These are phyloP conservation scores for Parasarocladium wereldwijsianum DNA, from an alignment of 2,329 filamentous ascomycete species.

Conservation along the genomic window DNA sequence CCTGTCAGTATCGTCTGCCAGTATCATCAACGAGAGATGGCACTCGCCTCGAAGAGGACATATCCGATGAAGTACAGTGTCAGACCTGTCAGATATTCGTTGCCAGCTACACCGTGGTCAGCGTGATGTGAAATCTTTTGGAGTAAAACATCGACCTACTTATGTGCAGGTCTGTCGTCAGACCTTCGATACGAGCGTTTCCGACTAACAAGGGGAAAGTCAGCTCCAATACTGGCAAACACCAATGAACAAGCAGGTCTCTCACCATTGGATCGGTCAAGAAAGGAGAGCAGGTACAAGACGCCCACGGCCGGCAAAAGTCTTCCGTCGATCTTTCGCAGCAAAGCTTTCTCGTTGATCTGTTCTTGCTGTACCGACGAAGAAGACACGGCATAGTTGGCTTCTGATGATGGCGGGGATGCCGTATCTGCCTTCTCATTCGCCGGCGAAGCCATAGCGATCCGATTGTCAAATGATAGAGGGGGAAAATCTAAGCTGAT, in stretches of 20 bases:
- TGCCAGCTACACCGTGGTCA: slow-evolving; percentile 24
- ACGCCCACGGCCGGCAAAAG: slow-evolving; percentile 39
- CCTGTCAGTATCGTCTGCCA: slow-evolving; percentile 3
- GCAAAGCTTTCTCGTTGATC: slow-evolving; percentile 39
- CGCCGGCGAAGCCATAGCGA: too few species aligned
- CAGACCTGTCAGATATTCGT: slow-evolving; percentile 50
- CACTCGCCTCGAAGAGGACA: slow-evolving; percentile 42
- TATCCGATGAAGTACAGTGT: slow-evolving; percentile 53
- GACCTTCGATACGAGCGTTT: slow-evolving; percentile 41
- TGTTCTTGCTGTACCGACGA: neutral
- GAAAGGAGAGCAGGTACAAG: slow-evolving; percentile 40
- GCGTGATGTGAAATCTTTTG: slow-evolving; percentile 3
- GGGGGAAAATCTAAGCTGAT: too few species aligned
- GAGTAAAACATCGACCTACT: slow-evolving; percentile 26
- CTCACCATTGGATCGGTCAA: slow-evolving; percentile 43
- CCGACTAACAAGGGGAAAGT: too few species aligned
- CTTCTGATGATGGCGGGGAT: too few species aligned
- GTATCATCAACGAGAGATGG: too few species aligned
- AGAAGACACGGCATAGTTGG: too few species aligned
- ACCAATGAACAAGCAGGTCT: too few species aligned
- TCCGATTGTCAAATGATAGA: too few species aligned
- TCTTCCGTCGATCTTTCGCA: slow-evolving; percentile 39
- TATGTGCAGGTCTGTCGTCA: slow-evolving; percentile 35
- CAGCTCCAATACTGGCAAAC: too few species aligned
- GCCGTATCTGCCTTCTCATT: too few species aligned